Conservation (phyloP, 805 yeast species). For the Tetrapisispora pingtungensis region DNA sequence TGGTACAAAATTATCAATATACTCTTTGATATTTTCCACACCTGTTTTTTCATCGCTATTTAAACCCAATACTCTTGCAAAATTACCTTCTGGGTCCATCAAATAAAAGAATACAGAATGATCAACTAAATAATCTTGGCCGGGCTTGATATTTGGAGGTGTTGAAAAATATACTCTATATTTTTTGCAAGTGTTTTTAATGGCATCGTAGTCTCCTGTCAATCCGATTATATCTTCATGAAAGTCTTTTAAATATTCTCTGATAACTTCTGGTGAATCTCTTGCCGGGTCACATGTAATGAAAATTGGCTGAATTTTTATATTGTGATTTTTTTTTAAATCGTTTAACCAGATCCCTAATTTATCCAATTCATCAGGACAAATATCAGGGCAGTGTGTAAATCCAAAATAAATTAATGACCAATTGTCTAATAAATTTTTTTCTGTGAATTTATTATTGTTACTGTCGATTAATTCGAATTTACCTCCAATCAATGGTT, state of each 20-base stretch:
- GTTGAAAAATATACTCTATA: conserved; percentile 96
- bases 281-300: conserved; percentile 96
- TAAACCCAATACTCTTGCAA: conserved; percentile 89
- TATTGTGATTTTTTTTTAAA: conserved; percentile 48
- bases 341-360: conserved; percentile 57
- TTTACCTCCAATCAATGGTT: conserved; percentile 88
- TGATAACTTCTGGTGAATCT: conserved; percentile 77
- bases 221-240: conserved; percentile 83
- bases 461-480: conserved; percentile 71
- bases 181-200: conserved; percentile 76
- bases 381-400: conserved; percentile 95
- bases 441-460: conserved; percentile 54
- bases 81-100: conserved; percentile 98
- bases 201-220: conserved; percentile 81
- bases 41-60: conserved; percentile 76
- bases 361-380: conserved; percentile 96
- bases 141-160: conserved; percentile 87
- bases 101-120: conserved; percentile 94
- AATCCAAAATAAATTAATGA: conserved; percentile 90
- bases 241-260: conserved; percentile 77
- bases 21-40: conserved; percentile 62
- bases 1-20: conserved; percentile 68
- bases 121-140: conserved; percentile 93
- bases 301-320: conserved; percentile 69
- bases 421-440: conserved; percentile 68